Percentiles rank a stretch among this genome's conserved stretches.
Conservation (phyloP, 495 filamentous ascomycete species). For the Poronia punctata region DNA sequence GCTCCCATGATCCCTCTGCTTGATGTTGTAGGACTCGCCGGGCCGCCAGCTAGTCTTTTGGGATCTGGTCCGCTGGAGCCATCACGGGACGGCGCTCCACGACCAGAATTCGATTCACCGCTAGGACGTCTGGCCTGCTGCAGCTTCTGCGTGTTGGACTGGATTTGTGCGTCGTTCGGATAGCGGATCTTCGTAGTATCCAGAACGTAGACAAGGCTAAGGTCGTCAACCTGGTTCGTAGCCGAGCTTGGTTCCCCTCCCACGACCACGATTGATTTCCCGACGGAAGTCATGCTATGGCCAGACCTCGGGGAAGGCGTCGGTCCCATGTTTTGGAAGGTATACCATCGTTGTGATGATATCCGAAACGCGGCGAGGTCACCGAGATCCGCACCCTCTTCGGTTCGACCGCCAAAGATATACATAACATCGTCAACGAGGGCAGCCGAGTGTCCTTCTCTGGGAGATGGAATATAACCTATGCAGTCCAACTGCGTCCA, state of each 20-base stretch:
- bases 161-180: slow-evolving; percentile 66
- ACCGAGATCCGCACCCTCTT: slow-evolving; percentile 84
- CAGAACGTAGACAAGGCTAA: slow-evolving; percentile 83
- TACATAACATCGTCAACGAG: slow-evolving; percentile 98
- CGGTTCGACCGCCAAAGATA: slow-evolving; percentile 93
- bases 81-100: slow-evolving; percentile 52
- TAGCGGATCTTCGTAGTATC: slow-evolving; percentile 96
- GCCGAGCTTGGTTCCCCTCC: slow-evolving; percentile 92
- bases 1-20: slow-evolving; percentile 24
- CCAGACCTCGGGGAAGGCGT: slow-evolving; percentile 90
- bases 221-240: slow-evolving; percentile 67
- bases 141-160: slow-evolving; percentile 29
- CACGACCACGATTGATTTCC: slow-evolving; percentile 84
- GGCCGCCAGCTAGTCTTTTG: slow-evolving; percentile 43
- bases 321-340: slow-evolving; percentile 99
- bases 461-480: slow-evolving; percentile 86
- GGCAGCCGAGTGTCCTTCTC: slow-evolving; percentile 92
- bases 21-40: slow-evolving; percentile 31
- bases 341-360: slow-evolving; percentile 88
- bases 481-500: slow-evolving; percentile 93
- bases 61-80: slow-evolving; percentile 53
- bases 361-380: slow-evolving; percentile 96
- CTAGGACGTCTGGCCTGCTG: slow-evolving; percentile 35
- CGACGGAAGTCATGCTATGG: slow-evolving; percentile 94
- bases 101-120: slow-evolving; percentile 25